Base-by-base conservation (phyloP, 257 asterid genomes). In the Nicotiana obtusifolia region DNA sequence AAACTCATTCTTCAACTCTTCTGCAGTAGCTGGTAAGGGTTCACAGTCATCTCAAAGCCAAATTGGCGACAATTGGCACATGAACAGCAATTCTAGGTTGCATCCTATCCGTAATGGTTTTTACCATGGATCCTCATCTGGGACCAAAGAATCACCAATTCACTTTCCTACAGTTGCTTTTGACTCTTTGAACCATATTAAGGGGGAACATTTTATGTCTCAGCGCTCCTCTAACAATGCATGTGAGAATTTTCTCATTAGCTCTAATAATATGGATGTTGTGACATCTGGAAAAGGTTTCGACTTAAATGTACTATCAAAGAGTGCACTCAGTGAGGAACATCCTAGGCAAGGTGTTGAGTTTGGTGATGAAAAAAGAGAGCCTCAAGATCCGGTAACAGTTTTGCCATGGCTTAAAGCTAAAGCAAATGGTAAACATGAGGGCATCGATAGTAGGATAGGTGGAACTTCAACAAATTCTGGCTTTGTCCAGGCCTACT, bases 401-500 rank as follows among this genome's bases (percentile, higher is more conserved):
- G 76, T 84, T 5, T 86, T 93, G 85, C 95, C 98, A 62, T 95
- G 99, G 99, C 94, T 96, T 78, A 91, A 84, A 84, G 80, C 85
- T 59, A 91, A 88, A 87, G 88, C 90, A 7, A 81, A 78, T 33
- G 52, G 49, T 83, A 86, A 71, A 65, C 67, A 19, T 77, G 87
- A 68, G 81, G 81, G 75, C 54, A 33, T 75, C n/a, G 53, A 84
- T 81, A 76, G 84, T 61, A 78, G 82, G 81, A 85, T 61, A 30
- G 85, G 86, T 49, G 80, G 84, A 24, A 37, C 61, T n/a, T 85
- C 86, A 15, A 82, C 83, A 19, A 53, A 52, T 28, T 47, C 52
- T 35, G 83, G 86, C 80, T 78, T 84, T 53, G 76, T 77, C 79
- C 86, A 80, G 75, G 86, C 88, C 71, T 83, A 91, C 84, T 81